Percentiles rank a stretch among this genome's conserved stretches.
Evolutionary conservation across 176 grass and related monocot species (phyloP).

Genomic region (Aegilops bicornis): DNA sequence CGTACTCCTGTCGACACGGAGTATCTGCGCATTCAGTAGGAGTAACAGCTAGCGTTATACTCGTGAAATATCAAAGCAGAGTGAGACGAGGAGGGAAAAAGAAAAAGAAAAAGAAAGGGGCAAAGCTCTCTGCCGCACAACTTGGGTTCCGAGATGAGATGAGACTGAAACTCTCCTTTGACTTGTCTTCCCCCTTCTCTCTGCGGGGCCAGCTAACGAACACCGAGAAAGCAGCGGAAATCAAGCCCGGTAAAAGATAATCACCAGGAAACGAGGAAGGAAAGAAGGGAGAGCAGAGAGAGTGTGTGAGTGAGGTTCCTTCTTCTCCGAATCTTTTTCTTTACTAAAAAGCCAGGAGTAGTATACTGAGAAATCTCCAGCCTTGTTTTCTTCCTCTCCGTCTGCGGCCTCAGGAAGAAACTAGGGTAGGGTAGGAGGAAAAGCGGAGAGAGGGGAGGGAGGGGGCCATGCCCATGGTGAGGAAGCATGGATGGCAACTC

Average conservation of each 20-base stretch:
- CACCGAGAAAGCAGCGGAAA: constrained; percentile 14
- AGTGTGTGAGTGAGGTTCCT: not conserved
- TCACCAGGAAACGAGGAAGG: constrained; percentile 15
- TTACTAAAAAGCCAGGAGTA: too few species aligned
- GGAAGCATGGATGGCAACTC: constrained; percentile 98
- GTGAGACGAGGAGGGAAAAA: not conserved
- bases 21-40: not conserved
- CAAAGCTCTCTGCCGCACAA: not conserved
- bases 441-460: not conserved
- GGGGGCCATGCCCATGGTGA: constrained; percentile 47
- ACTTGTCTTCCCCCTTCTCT: not conserved
- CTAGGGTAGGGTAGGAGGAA: not conserved
- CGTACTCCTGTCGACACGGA: not conserved
- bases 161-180: not conserved
- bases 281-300: not conserved
- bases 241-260: not conserved
- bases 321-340: not conserved
- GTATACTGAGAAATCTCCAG: not conserved
- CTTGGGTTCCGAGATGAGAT: not conserved
- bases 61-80: not conserved
- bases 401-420: constrained; percentile 3
- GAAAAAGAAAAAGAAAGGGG: not conserved
- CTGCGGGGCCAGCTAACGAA: constrained; percentile 10
- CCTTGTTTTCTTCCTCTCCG: not conserved
- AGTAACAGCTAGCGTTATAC: too few species aligned